Percentiles rank a stretch among this genome's conserved stretches.
phyloP scores from a whole-genome alignment of 2,329 filamentous ascomycete species.

The Neopestalotiopsis sp. region DNA sequence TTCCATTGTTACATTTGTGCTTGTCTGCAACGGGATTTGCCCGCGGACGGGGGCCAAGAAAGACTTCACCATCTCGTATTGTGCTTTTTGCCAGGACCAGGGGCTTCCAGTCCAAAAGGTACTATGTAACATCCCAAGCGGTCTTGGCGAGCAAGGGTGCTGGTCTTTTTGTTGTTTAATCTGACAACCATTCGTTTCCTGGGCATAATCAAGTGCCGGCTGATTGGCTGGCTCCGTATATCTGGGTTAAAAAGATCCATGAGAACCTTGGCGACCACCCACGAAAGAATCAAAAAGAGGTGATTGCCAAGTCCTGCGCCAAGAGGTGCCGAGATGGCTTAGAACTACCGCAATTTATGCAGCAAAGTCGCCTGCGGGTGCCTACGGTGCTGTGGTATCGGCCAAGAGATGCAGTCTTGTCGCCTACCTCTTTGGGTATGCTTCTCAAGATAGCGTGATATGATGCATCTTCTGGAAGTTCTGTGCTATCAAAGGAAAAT shows the following conservation, averaged over 20 bases:
- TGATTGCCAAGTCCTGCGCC: conserved; percentile 17
- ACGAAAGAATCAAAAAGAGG: not conserved
- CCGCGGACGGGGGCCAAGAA: not conserved
- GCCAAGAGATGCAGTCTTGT: not conserved
- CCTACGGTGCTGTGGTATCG: not conserved
- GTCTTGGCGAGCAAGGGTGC: not conserved
- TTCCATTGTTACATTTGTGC: not conserved
- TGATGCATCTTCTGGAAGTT: not conserved
- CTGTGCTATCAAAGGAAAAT: not conserved
- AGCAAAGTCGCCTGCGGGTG: not conserved
- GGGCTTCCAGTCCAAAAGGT: no score
- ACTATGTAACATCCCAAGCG: no score
- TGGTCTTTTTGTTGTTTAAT: not conserved
- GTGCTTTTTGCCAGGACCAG: not conserved
- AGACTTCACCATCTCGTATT: not conserved
- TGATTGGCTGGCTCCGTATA: not conserved
- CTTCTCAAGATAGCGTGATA: conserved; percentile 18
- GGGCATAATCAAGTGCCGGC: not conserved
- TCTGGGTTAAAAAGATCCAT: no score
- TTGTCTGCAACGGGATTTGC: not conserved
- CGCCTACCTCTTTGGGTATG: conserved; percentile 17
- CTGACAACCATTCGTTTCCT: not conserved
- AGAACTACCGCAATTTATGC: conserved; percentile 5
- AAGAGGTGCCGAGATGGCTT: conserved; percentile 9
- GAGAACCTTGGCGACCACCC: no score